These are phyloP conservation scores for Termitomyces sp. DNA, from an alignment of 768 basidiomycete genomes.

Conservation along the genomic window DNA sequence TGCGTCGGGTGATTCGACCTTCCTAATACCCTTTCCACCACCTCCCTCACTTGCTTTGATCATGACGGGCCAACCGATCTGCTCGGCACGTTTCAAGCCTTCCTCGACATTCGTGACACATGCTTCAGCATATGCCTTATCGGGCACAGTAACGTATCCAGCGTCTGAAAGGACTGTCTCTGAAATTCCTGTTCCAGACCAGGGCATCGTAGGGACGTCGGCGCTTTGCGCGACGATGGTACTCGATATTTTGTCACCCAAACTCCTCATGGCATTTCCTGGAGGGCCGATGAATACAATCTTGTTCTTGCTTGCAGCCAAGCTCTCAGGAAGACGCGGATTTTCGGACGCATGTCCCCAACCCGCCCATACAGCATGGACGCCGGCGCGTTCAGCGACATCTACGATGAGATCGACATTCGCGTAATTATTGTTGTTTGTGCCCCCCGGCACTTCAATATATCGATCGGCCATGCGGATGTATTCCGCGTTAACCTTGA, in stretches of 20 bases:
- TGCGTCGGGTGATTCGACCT: constrained; percentile 80
- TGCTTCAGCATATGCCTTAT: constrained; percentile 83
- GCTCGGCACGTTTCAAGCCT: constrained; percentile 77
- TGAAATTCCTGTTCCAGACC: constrained; percentile 94
- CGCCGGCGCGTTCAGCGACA: constrained; percentile 93
- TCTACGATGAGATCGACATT: constrained; percentile 99
- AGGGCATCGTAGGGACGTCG: constrained; percentile 96
- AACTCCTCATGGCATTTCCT: constrained; percentile 96
- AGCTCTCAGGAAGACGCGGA: constrained; percentile 90
- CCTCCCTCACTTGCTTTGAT: constrained; percentile 99
- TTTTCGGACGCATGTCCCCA: constrained; percentile 99
- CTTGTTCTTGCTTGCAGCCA: constrained; percentile 89
- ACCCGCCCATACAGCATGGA: constrained; percentile 99
- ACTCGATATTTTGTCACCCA: constrained; percentile 99
- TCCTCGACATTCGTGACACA: constrained; percentile 89
- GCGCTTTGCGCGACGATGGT: constrained; percentile 99
- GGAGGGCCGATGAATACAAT: constrained; percentile 99
- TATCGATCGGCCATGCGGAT: constrained; percentile 99
- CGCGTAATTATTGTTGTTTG: constrained; percentile 99
- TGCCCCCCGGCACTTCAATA: constrained; percentile 96
- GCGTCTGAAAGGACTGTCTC: constrained; percentile 81
- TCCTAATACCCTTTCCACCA: constrained; percentile 98
- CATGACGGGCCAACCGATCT: constrained; percentile 97
- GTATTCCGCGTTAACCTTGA: constrained; percentile 99
- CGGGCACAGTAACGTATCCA: constrained; percentile 94